Evolutionary conservation across 371 early-diverging fungal species (phyloP).

Genomic region (Blakeslea trispora): DNA sequence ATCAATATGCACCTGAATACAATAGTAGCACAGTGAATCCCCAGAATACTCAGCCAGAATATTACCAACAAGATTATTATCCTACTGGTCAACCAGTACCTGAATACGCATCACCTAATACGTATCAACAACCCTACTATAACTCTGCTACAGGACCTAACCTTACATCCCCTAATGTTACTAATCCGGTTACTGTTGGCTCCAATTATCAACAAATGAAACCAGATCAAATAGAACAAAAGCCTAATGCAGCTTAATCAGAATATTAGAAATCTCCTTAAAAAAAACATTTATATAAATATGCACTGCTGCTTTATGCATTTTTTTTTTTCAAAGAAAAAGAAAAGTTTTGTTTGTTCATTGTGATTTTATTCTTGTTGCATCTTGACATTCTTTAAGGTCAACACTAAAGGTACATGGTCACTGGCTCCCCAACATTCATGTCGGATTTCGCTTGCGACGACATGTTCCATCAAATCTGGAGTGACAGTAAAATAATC

Average conservation of each 20-base stretch:
- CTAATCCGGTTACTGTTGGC: constrained; percentile 1
- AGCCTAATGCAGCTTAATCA: constrained; percentile 31
- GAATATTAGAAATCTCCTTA: neutral
- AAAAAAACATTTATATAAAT: too few relatives aligned
- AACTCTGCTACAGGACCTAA: constrained; percentile 6
- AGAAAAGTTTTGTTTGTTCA: too few relatives aligned
- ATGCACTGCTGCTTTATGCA: neutral
- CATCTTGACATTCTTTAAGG: constrained; percentile 45
- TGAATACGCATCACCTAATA: too few relatives aligned
- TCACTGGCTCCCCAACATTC: constrained; percentile 90
- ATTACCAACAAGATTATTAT: constrained; percentile 12
- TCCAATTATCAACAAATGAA: constrained; percentile 20
- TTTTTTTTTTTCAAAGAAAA: constrained; percentile 6
- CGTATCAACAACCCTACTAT: constrained; percentile 12
- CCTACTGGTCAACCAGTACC: neutral
- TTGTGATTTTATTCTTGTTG: constrained; percentile 2
- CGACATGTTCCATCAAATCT: constrained; percentile 60
- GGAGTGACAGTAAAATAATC: constrained; percentile 85
- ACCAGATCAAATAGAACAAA: constrained; percentile 35
- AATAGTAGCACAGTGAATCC: neutral
- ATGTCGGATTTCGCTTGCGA: constrained; percentile 70
- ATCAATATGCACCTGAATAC: constrained; percentile 16
- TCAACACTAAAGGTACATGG: constrained; percentile 80
- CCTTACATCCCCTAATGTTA: constrained; percentile 11
- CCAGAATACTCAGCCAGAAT: constrained; percentile 3